Conservation (phyloP, 352 stramenopile species). For the Phytophthora agathidicida region DNA sequence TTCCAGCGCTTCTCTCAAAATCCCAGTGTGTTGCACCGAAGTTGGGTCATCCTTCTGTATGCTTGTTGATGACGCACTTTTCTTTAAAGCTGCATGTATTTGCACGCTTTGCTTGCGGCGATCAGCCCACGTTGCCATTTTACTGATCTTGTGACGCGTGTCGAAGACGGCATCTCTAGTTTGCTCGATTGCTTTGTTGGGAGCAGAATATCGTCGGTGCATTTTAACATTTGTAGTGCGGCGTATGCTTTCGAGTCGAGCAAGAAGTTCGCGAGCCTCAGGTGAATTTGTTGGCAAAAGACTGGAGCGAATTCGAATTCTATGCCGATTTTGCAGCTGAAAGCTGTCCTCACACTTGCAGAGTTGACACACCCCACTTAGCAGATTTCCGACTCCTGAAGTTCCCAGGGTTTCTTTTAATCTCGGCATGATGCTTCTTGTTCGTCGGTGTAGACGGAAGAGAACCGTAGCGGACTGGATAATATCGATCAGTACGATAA, state of each 20-base stretch:
- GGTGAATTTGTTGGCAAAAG: conserved; percentile 1
- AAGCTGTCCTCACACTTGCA: conserved; percentile 5
- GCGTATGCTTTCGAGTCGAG: conserved; percentile 3
- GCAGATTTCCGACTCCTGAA: neutral
- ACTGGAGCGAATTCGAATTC: conserved; percentile 17
- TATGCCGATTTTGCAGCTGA: conserved; percentile 4
- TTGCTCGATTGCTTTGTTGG: neutral
- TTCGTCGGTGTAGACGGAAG: conserved; percentile 17
- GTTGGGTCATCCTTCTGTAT: too few relatives aligned
- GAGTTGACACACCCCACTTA: neutral
- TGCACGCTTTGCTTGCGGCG: neutral
- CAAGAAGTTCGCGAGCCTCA: neutral
- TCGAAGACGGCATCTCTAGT: neutral
- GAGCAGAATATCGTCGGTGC: neutral
- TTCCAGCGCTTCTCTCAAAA: conserved; percentile 19
- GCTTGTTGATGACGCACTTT: too few relatives aligned
- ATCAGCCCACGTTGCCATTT: neutral
- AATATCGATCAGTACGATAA: conserved; percentile 34
- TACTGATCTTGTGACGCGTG: neutral
- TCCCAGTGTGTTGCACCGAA: neutral
- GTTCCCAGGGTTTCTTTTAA: neutral
- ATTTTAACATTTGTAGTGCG: neutral
- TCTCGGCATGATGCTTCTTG: neutral
- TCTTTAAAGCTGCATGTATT: too few relatives aligned
- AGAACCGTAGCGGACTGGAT: conserved; percentile 10